These are phyloP conservation scores for Nemania sp. DNA, from an alignment of 2,329 filamentous ascomycete genomes.

Conservation along the genomic window DNA sequence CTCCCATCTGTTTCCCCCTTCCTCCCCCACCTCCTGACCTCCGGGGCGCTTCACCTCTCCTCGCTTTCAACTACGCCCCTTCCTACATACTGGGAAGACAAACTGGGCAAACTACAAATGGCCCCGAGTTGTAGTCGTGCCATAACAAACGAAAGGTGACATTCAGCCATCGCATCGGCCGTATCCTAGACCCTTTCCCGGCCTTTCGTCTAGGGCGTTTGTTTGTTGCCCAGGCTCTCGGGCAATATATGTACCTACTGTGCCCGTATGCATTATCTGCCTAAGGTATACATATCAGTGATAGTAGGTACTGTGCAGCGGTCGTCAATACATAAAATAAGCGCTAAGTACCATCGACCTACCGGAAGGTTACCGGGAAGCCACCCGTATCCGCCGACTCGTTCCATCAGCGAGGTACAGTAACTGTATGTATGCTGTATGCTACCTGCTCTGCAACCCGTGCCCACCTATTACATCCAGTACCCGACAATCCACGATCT, in stretches of 20 bases:
- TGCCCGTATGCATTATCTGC: neutral
- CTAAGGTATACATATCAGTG: neutral
- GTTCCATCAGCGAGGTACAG: constrained; percentile 18
- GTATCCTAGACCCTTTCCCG: constrained; percentile 4
- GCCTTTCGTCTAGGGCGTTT: neutral
- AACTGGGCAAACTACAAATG: constrained; percentile 17
- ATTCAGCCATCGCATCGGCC: constrained; percentile 5
- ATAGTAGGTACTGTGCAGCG: constrained; percentile 8
- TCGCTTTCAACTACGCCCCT: constrained; percentile 13
- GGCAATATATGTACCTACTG: too few species aligned
- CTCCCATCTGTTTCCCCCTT: neutral
- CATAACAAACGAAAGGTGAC: constrained; percentile 24
- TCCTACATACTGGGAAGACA: constrained; percentile 4
- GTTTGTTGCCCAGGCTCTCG: neutral
- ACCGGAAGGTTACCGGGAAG: constrained; percentile 32
- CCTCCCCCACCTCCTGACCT: constrained; percentile 1
- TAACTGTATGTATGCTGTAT: neutral
- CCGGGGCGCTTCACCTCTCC: constrained; percentile 16
- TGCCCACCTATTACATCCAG: constrained; percentile 18
- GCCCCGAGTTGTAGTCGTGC: constrained; percentile 22
- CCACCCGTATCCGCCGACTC: constrained; percentile 33
- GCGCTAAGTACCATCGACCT: constrained; percentile 31
- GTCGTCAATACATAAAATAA: constrained; percentile 27
- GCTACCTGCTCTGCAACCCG: constrained; percentile 22
- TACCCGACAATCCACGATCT: constrained; percentile 24